A percentile compares a stretch with the other conserved stretches of the same genome.
These are phyloP conservation scores for Podaxis sp. DNA, from an alignment of 768 basidiomycete species.

Conservation along the genomic window DNA sequence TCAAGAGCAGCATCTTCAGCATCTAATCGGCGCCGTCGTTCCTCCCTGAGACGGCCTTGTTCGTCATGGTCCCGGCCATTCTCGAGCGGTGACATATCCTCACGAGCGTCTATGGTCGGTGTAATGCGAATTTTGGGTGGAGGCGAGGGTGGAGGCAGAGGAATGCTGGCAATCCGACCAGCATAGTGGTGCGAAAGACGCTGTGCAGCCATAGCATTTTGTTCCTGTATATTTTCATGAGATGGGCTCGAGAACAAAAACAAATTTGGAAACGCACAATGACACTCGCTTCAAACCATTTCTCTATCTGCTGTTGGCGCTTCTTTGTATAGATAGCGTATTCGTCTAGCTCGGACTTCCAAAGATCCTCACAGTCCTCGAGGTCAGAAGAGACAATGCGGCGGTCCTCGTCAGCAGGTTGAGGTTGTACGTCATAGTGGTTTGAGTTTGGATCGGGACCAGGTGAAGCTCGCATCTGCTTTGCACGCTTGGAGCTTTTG, in stretches of 20 bases:
- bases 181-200: conserved; percentile 60
- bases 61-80: conserved; percentile 33
- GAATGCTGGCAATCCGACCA: conserved; percentile 44
- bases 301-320: conserved; percentile 69
- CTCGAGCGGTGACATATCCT: not conserved
- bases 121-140: conserved; percentile 16
- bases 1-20: conserved; percentile 60
- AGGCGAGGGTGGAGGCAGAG: conserved; percentile 34
- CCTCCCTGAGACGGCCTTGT: conserved; percentile 23
- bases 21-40: conserved; percentile 20
- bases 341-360: conserved; percentile 65
- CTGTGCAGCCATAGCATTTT: conserved; percentile 62
- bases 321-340: conserved; percentile 73
- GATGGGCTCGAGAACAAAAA: conserved; percentile 5
- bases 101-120: conserved; percentile 1
- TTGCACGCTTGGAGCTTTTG: conserved; percentile 18
- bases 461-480: conserved; percentile 30
- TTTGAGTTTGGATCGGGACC: conserved; percentile 24
- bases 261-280: conserved; percentile 40
- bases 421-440: conserved; percentile 22
- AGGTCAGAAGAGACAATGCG: conserved; percentile 69
- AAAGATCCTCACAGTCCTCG: conserved; percentile 78
- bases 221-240: conserved; percentile 48
- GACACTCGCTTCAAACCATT: conserved; percentile 68
- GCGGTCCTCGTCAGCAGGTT: conserved; percentile 38